phyloP scores from a whole-genome alignment of 805 yeast genomes.

The Helenozyma baotianmanensis region DNA sequence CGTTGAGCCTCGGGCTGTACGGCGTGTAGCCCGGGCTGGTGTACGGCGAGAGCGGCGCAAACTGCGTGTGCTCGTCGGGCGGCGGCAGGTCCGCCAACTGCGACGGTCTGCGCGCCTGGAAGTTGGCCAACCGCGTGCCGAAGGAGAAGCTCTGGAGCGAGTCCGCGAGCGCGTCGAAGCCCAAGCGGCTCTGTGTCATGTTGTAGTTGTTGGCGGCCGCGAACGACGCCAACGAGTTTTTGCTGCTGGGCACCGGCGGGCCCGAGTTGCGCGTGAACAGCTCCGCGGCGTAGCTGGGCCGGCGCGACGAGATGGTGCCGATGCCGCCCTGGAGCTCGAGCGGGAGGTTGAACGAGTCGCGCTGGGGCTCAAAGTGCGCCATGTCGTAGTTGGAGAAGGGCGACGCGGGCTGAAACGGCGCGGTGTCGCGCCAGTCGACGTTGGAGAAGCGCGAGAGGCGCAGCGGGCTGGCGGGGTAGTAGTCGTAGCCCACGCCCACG shows the following conservation, averaged over 20 bases:
- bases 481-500: too few relatives aligned
- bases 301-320: constrained; percentile 56
- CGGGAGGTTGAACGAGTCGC: constrained; percentile 46
- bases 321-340: constrained; percentile 62
- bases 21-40: not conserved
- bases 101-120: constrained; percentile 40
- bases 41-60: constrained; percentile 1
- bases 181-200: constrained; percentile 11
- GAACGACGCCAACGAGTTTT: constrained; percentile 21
- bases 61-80: constrained; percentile 1
- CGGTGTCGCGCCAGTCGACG: too few relatives aligned
- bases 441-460: too few relatives aligned
- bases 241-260: constrained; percentile 2
- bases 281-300: constrained; percentile 75
- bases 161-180: constrained; percentile 26
- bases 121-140: constrained; percentile 32
- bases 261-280: constrained; percentile 37
- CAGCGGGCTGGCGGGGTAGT: too few relatives aligned
- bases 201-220: constrained; percentile 28
- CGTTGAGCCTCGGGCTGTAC: not conserved
- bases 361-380: too few relatives aligned
- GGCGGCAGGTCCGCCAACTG: constrained; percentile 31
- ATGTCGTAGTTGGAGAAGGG: too few relatives aligned
- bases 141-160: constrained; percentile 26
- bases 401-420: too few relatives aligned